phyloP scores from a whole-genome alignment of 129 eudicot genomes.

The Helianthus tuberosus region DNA sequence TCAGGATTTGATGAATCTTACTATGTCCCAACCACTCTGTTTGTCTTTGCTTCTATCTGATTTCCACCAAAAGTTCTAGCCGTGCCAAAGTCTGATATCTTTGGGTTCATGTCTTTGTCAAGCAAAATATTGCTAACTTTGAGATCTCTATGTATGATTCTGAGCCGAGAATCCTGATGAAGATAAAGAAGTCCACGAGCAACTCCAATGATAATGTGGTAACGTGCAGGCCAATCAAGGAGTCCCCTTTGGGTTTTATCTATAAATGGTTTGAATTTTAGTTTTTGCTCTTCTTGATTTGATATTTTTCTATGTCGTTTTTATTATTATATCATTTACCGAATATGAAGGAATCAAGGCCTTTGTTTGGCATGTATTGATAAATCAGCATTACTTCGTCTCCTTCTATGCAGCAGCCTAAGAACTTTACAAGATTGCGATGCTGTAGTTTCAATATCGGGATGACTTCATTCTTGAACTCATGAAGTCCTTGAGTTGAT shows the following conservation, averaged over 20 bases:
- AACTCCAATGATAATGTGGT: background rate
- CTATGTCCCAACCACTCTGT: background rate
- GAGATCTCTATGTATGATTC: constrained; percentile 12
- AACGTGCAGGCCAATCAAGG: background rate
- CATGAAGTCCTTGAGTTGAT: constrained; percentile 28
- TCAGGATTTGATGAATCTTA: background rate
- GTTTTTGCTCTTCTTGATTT: background rate
- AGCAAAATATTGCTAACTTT: constrained; percentile 4
- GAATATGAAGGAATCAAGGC: too few species aligned
- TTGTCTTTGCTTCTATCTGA: background rate
- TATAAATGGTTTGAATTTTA: background rate
- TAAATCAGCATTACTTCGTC: constrained; percentile 21
- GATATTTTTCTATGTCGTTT: background rate
- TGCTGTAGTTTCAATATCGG: constrained; percentile 8
- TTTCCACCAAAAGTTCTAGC: background rate
- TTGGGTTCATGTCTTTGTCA: background rate
- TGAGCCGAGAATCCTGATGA: constrained; percentile 7
- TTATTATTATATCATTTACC: background rate
- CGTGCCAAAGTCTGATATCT: constrained; percentile 4
- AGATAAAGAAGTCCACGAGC: constrained; percentile 6
- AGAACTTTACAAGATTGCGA: constrained; percentile 22
- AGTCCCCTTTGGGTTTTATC: background rate
- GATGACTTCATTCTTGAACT: constrained; percentile 36
- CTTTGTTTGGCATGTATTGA: constrained; percentile 32
- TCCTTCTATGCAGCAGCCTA: constrained; percentile 27